These are phyloP conservation scores for Boletus rubroflammeus DNA, from an alignment of 768 basidiomycete species.

Conservation along the genomic window DNA sequence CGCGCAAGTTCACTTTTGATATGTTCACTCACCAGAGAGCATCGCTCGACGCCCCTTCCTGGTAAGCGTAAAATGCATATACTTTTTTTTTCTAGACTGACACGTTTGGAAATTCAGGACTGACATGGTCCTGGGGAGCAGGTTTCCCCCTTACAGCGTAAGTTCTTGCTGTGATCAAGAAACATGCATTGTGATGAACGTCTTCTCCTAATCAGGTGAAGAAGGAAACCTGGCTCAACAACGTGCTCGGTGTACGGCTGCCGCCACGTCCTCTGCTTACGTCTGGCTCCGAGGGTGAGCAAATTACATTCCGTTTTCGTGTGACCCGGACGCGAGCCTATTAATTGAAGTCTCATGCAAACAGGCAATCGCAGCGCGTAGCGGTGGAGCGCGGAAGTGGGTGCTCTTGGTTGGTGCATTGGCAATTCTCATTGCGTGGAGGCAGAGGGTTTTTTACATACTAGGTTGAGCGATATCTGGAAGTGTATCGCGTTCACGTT, in stretches of 20 bases:
- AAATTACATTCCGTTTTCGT: conserved; percentile 4
- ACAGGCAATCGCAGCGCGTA: neutral
- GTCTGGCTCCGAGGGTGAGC: conserved; percentile 10
- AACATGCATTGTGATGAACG: neutral
- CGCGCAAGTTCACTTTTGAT: conserved; percentile 73
- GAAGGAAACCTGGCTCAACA: conserved; percentile 24
- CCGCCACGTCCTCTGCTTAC: conserved; percentile 20
- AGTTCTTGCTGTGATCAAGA: neutral
- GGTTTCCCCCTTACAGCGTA: conserved; percentile 31
- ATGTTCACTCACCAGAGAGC: conserved; percentile 73
- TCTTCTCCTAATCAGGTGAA: conserved; percentile 11
- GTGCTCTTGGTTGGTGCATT: conserved; percentile 4
- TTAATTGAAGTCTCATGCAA: conserved; percentile 11
- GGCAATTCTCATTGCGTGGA: conserved; percentile 4
- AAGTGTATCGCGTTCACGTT: neutral
- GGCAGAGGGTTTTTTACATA: neutral
- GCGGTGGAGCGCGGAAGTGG: neutral
- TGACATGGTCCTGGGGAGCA: conserved; percentile 23
- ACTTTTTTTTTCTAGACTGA: neutral
- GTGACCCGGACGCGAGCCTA: neutral
- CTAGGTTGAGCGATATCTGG: no score
- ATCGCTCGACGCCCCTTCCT: conserved; percentile 43
- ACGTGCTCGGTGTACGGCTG: conserved; percentile 10
- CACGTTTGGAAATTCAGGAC: conserved; percentile 11
- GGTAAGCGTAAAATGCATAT: conserved; percentile 11